Conservation (phyloP, 1,284 basidiomycete genomes). For the Ganoderma resinaceum region DNA sequence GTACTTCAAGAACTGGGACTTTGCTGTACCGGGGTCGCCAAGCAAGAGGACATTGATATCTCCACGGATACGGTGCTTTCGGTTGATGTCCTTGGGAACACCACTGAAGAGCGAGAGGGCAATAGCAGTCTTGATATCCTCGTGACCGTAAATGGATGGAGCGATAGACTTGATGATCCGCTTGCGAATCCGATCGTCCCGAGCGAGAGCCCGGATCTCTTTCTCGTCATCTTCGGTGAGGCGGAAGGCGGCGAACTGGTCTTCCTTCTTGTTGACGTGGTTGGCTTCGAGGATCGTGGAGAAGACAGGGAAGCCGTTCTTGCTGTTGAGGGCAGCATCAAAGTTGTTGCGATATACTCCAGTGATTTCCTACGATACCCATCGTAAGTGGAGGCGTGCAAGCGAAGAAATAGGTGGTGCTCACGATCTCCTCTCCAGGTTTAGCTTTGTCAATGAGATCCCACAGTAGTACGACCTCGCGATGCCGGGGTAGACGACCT, state of each 20-base stretch:
- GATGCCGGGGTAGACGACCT: conserved; percentile 94
- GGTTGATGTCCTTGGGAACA: conserved; percentile 93
- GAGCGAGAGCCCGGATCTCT: conserved; percentile 85
- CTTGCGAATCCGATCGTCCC: conserved; percentile 94
- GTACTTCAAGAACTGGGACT: conserved; percentile 99
- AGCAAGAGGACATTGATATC: conserved; percentile 97
- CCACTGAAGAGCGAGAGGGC: conserved; percentile 96
- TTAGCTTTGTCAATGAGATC: conserved; percentile 98
- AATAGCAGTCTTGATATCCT: conserved; percentile 98
- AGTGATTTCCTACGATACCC: conserved; percentile 79
- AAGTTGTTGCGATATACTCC: conserved; percentile 99
- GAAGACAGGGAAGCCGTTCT: conserved; percentile 99
- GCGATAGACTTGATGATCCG: conserved; percentile 98
- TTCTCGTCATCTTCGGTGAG: conserved; percentile 97
- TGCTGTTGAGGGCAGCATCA: conserved; percentile 96
- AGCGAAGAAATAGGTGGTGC: conserved; percentile 38
- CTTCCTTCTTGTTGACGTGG: conserved; percentile 97
- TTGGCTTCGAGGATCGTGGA: conserved; percentile 98
- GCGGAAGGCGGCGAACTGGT: conserved; percentile 93
- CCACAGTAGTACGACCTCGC: conserved; percentile 97
- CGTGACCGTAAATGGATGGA: conserved; percentile 98
- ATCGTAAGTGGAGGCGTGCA: conserved; percentile 22
- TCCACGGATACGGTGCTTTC: conserved; percentile 95
- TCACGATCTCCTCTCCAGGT: conserved; percentile 96
- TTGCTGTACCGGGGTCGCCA: conserved; percentile 98